These are phyloP conservation scores for Saccharomyces paradoxus DNA, from an alignment of 805 yeast species.

Conservation along the genomic window DNA sequence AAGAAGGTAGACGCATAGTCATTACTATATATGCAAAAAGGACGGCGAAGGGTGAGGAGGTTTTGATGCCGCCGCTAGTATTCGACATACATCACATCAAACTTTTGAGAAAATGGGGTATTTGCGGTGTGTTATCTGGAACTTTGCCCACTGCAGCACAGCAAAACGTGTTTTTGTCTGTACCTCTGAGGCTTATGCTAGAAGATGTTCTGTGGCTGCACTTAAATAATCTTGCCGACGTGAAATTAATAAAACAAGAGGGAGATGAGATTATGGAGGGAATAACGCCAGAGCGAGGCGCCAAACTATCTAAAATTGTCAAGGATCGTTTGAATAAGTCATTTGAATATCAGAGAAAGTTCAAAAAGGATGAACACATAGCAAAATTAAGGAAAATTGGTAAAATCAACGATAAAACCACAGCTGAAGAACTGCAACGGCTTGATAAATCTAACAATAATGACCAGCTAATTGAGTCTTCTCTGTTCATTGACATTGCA, in stretches of 20 bases:
- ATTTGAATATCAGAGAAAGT: conserved; percentile 16
- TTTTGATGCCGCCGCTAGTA: conserved; percentile 40
- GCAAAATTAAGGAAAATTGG: conserved; percentile 17
- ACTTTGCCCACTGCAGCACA: conserved; percentile 88
- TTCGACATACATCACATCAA: conserved; percentile 51
- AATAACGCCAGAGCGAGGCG: background rate
- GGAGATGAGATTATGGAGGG: conserved; percentile 12
- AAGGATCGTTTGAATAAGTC: conserved; percentile 6
- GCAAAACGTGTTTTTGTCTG: conserved; percentile 78
- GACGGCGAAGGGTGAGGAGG: background rate
- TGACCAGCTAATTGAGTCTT: conserved; percentile 15
- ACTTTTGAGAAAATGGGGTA: conserved; percentile 48
- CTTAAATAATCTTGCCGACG: conserved; percentile 33
- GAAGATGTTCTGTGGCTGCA: conserved; percentile 72
- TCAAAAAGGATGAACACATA: conserved; percentile 16
- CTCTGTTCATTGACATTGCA: conserved; percentile 19
- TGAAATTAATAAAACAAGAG: conserved; percentile 36
- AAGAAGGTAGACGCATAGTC: background rate
- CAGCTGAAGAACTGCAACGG: background rate
- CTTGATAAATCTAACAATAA: background rate
- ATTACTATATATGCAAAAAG: background rate
- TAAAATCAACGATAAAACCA: conserved; percentile 1
- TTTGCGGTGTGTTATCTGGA: conserved; percentile 74
- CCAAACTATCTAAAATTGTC: conserved; percentile 1
- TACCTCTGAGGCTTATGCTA: conserved; percentile 65